A percentile compares a stretch with the other conserved stretches of the same genome.
Evolutionary conservation across 495 filamentous ascomycete genomes (phyloP).

Genomic region (Penicillium angulare): DNA sequence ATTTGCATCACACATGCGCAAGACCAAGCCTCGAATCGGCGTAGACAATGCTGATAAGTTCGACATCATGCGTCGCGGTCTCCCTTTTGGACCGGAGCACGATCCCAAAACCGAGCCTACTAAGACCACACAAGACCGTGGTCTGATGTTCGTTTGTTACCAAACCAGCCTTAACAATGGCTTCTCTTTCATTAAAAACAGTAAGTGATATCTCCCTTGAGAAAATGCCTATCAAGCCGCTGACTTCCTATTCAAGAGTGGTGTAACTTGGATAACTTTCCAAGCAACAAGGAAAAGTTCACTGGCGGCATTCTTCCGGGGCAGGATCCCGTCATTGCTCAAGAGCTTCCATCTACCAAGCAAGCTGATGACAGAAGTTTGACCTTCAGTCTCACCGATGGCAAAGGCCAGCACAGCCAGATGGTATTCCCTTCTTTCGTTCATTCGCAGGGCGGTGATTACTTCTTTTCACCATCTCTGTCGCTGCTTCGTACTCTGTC

Average conservation of each 20-base stretch:
- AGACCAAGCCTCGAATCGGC: conserved; percentile 38
- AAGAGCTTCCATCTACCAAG: background rate
- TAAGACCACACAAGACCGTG: conserved; percentile 4
- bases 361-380: background rate
- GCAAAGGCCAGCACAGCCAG: conserved; percentile 35
- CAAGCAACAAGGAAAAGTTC: background rate
- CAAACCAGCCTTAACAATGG: conserved; percentile 10
- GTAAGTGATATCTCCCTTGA: no score
- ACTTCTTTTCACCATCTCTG: conserved; percentile 11
- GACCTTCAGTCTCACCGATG: background rate
- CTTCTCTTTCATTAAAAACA: conserved; percentile 7
- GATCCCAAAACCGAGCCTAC: conserved; percentile 14
- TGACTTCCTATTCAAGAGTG: no score
- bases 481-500: conserved; percentile 5
- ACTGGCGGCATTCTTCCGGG: conserved; percentile 8
- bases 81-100: conserved; percentile 40
- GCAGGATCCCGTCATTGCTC: conserved; percentile 7
- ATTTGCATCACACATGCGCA: conserved; percentile 44
- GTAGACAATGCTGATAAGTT: conserved; percentile 15
- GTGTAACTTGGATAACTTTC: conserved; percentile 8
- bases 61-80: conserved; percentile 41
- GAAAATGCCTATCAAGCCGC: no score
- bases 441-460: conserved; percentile 9
- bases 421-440: conserved; percentile 32
- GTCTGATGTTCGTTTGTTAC: conserved; percentile 10